Conservation (phyloP, 805 yeast genomes). For the Schwanniomyces occidentalis region DNA sequence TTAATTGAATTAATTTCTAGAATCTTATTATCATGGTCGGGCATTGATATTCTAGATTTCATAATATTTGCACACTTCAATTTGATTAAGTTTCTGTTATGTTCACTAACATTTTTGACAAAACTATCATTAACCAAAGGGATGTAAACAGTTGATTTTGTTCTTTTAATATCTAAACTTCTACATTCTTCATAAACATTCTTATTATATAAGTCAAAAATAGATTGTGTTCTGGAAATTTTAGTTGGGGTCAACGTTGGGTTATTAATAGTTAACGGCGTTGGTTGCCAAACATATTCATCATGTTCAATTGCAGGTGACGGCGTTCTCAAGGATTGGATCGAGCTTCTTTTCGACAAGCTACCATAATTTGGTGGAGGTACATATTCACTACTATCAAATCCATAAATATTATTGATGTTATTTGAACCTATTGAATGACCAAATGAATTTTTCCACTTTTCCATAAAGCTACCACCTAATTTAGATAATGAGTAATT, state of each 20-base stretch:
- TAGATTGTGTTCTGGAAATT: slow-evolving; percentile 36
- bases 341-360: slow-evolving; percentile 22
- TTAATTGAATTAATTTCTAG: slow-evolving; percentile 5
- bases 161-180: slow-evolving; percentile 14
- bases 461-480: slow-evolving; percentile 46
- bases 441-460: slow-evolving; percentile 40
- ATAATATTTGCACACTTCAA: slow-evolving; percentile 26
- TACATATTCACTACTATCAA: slow-evolving; percentile 11
- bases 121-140: slow-evolving; percentile 17
- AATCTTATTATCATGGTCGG: slow-evolving; percentile 2
- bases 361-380: slow-evolving; percentile 17
- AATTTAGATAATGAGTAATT: slow-evolving; percentile 40
- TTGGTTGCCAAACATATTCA: slow-evolving; percentile 24
- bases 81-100: slow-evolving; percentile 18
- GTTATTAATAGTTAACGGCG: slow-evolving; percentile 1
- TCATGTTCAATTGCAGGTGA: slow-evolving; percentile 38
- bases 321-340: slow-evolving; percentile 34
- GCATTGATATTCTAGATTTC: slow-evolving; percentile 11
- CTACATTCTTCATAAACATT: slow-evolving; percentile 8
- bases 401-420: slow-evolving; percentile 2
- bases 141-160: slow-evolving; percentile 23
- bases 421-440: slow-evolving; percentile 1
- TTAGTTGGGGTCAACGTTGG: slow-evolving; percentile 13
- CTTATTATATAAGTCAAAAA: slow-evolving; percentile 26
- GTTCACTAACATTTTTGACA: slow-evolving; percentile 18